A percentile compares a stretch with the other conserved stretches of the same genome.
phyloP scores from a whole-genome alignment of 176 grass and related monocot species.

The Musa beccarii region DNA sequence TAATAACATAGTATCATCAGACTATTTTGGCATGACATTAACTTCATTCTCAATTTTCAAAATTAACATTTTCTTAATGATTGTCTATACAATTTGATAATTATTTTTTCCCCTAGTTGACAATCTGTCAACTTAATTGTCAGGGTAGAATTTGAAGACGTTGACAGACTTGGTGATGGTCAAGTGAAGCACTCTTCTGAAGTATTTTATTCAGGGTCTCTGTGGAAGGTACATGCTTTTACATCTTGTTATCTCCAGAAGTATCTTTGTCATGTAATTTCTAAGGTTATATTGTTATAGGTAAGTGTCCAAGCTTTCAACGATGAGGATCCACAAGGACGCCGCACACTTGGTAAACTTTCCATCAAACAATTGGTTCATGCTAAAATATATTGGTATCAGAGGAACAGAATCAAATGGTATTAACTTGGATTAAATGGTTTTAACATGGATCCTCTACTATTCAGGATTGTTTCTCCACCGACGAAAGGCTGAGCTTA shows the following conservation, averaged over 20 bases:
- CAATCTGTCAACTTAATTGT: background rate
- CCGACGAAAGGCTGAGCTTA: conserved; percentile 74
- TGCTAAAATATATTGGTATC: conserved; percentile 7
- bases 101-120: background rate
- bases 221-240: conserved; percentile 72
- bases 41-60: background rate
- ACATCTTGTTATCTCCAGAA: background rate
- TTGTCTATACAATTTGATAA: too few relatives aligned
- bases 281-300: conserved; percentile 31
- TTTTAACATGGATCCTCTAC: background rate
- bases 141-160: conserved; percentile 93
- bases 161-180: conserved; percentile 78
- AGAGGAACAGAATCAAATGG: background rate
- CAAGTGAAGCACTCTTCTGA: conserved; percentile 94
- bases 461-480: conserved; percentile 89
- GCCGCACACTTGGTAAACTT: conserved; percentile 78
- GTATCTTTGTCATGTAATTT: background rate
- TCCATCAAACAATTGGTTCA: conserved; percentile 7
- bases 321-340: conserved; percentile 96
- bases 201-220: conserved; percentile 90
- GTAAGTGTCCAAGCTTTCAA: conserved; percentile 98
- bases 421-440: background rate
- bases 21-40: background rate
- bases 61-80: too few relatives aligned
- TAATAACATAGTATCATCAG: background rate